phyloP scores from a whole-genome alignment of 495 filamentous ascomycete species.

The Podospora australis region DNA sequence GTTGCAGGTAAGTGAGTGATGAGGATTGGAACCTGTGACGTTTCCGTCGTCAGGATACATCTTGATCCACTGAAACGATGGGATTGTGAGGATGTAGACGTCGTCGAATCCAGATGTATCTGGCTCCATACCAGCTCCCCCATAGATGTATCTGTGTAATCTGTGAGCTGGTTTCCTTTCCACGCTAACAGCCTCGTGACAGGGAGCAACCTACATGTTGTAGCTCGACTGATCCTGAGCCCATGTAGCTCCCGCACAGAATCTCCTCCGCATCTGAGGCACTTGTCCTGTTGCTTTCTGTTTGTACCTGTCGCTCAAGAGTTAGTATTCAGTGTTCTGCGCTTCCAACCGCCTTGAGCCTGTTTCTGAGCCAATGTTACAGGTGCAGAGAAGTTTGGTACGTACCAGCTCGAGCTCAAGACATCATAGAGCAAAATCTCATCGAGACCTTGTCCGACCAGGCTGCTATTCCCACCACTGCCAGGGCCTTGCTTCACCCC shows the following conservation, averaged over 20 bases:
- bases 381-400: no score
- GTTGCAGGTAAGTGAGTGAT: conserved; percentile 46
- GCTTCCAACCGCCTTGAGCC: no score
- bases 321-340: no score
- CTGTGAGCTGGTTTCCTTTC: background rate
- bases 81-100: conserved; percentile 51
- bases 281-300: conserved; percentile 43
- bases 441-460: conserved; percentile 26
- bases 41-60: conserved; percentile 32
- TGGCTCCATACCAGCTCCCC: conserved; percentile 37
- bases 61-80: conserved; percentile 52
- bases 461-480: conserved; percentile 25
- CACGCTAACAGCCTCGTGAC: background rate
- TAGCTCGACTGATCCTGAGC: conserved; percentile 48
- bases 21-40: conserved; percentile 28
- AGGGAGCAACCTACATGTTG: conserved; percentile 42
- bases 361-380: no score
- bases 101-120: conserved; percentile 46
- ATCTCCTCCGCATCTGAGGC: conserved; percentile 41
- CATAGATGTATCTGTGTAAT: conserved; percentile 45
- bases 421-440: conserved; percentile 49
- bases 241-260: conserved; percentile 50
- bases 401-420: conserved; percentile 47
- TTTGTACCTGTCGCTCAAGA: no score
- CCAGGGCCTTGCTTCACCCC: conserved; percentile 35